Conservation (phyloP, 768 basidiomycete genomes). For the Mrakia frigida region DNA sequence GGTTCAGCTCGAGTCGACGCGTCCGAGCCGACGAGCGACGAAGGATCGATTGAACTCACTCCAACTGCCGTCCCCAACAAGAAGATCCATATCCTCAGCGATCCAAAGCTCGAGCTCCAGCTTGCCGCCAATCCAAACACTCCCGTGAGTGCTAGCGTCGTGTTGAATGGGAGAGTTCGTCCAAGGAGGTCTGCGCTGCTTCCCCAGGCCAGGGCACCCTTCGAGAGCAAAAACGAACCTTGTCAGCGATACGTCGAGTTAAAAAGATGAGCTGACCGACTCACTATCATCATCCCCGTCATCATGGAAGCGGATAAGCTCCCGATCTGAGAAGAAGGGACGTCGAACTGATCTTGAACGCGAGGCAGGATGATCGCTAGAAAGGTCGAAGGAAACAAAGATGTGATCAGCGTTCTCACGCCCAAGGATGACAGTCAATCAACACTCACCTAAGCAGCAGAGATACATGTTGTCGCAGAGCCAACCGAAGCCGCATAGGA, state of each 20-base stretch:
- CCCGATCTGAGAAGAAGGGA: constrained; percentile 71
- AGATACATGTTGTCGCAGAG: constrained; percentile 33
- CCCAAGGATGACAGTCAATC: not conserved
- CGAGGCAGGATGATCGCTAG: constrained; percentile 91
- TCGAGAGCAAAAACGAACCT: constrained; percentile 67
- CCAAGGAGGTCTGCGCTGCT: constrained; percentile 81
- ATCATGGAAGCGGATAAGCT: constrained; percentile 81
- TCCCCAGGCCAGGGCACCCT: constrained; percentile 25
- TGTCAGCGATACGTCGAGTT: constrained; percentile 34
- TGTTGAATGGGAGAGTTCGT: constrained; percentile 83
- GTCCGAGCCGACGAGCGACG: not conserved
- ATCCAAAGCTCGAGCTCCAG: constrained; percentile 61
- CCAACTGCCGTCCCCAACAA: constrained; percentile 89
- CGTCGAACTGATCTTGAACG: constrained; percentile 80
- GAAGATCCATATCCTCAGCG: constrained; percentile 73
- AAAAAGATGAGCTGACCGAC: constrained; percentile 57
- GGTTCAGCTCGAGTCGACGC: not conserved
- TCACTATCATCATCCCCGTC: constrained; percentile 88
- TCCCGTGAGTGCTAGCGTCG: constrained; percentile 82
- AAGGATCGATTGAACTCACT: constrained; percentile 50
- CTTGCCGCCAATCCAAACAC: constrained; percentile 66
- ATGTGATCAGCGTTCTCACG: not conserved
- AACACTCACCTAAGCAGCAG: not conserved
- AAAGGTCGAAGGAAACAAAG: not conserved
- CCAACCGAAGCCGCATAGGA: constrained; percentile 26